A percentile compares a stretch with the other conserved stretches of the same genome.
Conservation (phyloP, 2,329 filamentous ascomycete genomes). For the Phyllosticta citriasiana region DNA sequence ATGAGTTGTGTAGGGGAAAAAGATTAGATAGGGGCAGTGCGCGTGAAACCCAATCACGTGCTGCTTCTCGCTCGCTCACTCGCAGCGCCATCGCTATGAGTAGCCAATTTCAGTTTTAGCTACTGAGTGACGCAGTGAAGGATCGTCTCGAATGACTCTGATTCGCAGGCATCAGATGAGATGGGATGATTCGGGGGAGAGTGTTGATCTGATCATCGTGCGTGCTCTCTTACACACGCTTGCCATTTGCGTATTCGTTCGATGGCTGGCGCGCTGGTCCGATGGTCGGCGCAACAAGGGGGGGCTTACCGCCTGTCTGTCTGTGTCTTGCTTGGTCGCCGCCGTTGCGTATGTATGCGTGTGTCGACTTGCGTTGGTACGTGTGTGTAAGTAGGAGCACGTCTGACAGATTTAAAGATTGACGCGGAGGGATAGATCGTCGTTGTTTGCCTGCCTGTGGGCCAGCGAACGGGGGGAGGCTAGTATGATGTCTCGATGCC, state of each 20-base stretch:
- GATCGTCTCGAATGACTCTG: no score
- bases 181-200: not conserved
- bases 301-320: not conserved
- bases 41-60: no score
- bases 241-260: not conserved
- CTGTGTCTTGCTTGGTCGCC: not conserved
- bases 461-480: not conserved
- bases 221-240: not conserved
- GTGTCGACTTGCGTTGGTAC: not conserved
- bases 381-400: not conserved
- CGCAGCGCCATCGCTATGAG: no score
- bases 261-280: not conserved
- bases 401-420: not conserved
- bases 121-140: no score
- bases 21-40: no score
- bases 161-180: not conserved
- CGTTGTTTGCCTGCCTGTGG: not conserved
- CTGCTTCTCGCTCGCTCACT: no score
- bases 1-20: no score
- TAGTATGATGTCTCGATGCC: not conserved
- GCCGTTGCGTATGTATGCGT: not conserved
- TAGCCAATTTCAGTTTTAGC: no score
- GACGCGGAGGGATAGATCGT: not conserved
- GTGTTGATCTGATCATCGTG: not conserved
- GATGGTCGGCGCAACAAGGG: not conserved